Base-by-base conservation (phyloP, 768 basidiomycete species). In the Termitomyces sp. region DNA sequence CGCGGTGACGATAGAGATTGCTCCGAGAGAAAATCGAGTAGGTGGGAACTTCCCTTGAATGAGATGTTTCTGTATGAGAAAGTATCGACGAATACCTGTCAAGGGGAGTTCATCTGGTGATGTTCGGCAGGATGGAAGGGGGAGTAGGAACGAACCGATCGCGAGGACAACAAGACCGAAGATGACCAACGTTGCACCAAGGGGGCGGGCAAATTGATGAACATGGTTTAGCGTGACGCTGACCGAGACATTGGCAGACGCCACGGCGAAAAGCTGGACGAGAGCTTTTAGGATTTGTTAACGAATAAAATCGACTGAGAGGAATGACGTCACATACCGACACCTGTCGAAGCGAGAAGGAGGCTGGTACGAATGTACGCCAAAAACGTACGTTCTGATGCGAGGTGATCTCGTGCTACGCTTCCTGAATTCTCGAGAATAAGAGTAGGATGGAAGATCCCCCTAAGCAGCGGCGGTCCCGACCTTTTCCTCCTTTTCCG, bases 291-390 rank as follows among this genome's bases (percentile, higher is more conserved):
- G 19, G 3, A 32, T 47, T 21, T 49, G 34, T 31, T 49, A 38
- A 19, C 8, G 34, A 12, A 3, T 50, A 41, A 34, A 27, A 37
- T 52, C 34, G 31, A 21, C 14, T 5, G 37, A 37, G 21, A 11
- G 29, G 50, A 45, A 59, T 57, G 44, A 57, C 55, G 50, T 57
- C 25, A 75, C 82, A 61, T 55, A 84, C 83, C 84, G 35, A 87
- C 82, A 32, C 84, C 85, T 5, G 82, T 73, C 2, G 82, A 78
- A 3, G 83, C 80, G 37, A 85, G 73, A 1, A 82, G 78, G 46
- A 87, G 71, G 63, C 84, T 85, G 2, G 85, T 87, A n/a, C 85
- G 75, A 48, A 84, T 72, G 60, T 86, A 87, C 12, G 85, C 83
- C 37, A 87, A 69, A 62, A 83, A 86, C 2, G 85, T 86, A 46